Evolutionary conservation across 1,284 basidiomycete genomes (phyloP).

Genomic region (Veloboletus limbatus): DNA sequence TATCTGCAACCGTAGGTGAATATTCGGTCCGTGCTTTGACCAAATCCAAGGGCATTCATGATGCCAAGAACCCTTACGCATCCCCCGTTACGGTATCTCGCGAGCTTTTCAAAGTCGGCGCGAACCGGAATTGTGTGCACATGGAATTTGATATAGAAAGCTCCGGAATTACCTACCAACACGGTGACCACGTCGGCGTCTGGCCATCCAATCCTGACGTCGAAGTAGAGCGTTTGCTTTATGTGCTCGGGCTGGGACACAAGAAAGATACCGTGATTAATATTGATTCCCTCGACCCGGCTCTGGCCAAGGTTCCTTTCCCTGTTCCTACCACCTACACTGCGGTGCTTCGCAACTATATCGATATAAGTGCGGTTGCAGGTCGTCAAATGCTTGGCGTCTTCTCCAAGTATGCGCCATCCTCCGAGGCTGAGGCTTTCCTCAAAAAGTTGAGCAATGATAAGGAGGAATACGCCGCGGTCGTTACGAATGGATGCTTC

Average conservation of each 20-base stretch:
- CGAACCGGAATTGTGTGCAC: slow-evolving; percentile 92
- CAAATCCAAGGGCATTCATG: slow-evolving; percentile 89
- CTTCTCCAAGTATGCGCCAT: slow-evolving; percentile 87
- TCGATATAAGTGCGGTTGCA: slow-evolving; percentile 91
- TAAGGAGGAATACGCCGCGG: slow-evolving; percentile 80
- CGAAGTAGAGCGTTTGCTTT: slow-evolving; percentile 88
- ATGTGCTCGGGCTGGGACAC: slow-evolving; percentile 78
- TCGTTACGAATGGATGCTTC: slow-evolving; percentile 80
- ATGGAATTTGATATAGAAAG: slow-evolving; percentile 94
- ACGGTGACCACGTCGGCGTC: slow-evolving; percentile 96
- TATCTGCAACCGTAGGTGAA: no score
- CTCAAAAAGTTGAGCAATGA: slow-evolving; percentile 80
- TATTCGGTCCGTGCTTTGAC: slow-evolving; percentile 88
- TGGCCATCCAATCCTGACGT: slow-evolving; percentile 95
- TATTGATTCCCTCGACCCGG: slow-evolving; percentile 95
- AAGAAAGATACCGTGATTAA: slow-evolving; percentile 82
- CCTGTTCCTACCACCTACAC: slow-evolving; percentile 95
- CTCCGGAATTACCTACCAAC: slow-evolving; percentile 97
- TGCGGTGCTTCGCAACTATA: slow-evolving; percentile 93
- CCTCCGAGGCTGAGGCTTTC: slow-evolving; percentile 69
- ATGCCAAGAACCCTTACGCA: slow-evolving; percentile 95
- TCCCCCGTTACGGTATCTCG: slow-evolving; percentile 76
- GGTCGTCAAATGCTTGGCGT: slow-evolving; percentile 91
- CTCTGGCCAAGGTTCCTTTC: slow-evolving; percentile 98
- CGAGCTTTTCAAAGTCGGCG: slow-evolving; percentile 79